Evolutionary conservation across 148 eudicot genomes (phyloP), one percentile per base, ranked within the genome.

Genomic region (Linanthus parryae): DNA sequence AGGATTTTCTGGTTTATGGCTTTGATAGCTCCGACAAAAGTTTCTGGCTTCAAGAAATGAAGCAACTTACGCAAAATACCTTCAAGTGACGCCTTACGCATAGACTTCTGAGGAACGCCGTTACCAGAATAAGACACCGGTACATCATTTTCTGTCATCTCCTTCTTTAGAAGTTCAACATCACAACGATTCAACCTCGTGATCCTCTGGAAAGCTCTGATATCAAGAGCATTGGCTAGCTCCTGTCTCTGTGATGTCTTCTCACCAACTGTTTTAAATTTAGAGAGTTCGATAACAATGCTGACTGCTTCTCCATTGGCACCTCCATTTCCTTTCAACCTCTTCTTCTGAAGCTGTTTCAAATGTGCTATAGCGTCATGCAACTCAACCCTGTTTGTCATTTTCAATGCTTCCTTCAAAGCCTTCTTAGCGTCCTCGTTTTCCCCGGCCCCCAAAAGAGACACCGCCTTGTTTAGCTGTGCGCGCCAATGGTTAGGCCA

Each of bases 401-500:
- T 92, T 64, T 84, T 92, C 70, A 92, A 64, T 0, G 99, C 96
- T 54, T 92, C 99, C 63, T 92, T 84, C 81, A 92, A 60, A 12
- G 96, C 85, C 56, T 84, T 92, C 68, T 68, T 92, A 29, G 99
- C 99, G 56, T 92, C 99, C 28, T 92, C 99, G 3, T 77, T 75
- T 70, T 92, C 99, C 27, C 85, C 84, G 62, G 99, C 99, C 29
- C 99, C 99, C 64, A 92, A 72, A 66, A 92, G 68, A 1, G 99
- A 84, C 41, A 88, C 96, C 7, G 96, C 96, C 71, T 80, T 92
- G 56, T 92, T 92, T 12, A 92, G 81, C 62, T 92, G 99, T 1
- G 94, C 99, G 31, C 90, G 68, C 99, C 99, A 92, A 50, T 92
- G 99, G 44, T 82, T 87, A 0, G 94, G 99, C 81, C 94, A 81